Percentiles rank a stretch among this genome's conserved stretches.
phyloP scores from a whole-genome alignment of 2,329 filamentous ascomycete genomes.

The Microdochium paspali region DNA sequence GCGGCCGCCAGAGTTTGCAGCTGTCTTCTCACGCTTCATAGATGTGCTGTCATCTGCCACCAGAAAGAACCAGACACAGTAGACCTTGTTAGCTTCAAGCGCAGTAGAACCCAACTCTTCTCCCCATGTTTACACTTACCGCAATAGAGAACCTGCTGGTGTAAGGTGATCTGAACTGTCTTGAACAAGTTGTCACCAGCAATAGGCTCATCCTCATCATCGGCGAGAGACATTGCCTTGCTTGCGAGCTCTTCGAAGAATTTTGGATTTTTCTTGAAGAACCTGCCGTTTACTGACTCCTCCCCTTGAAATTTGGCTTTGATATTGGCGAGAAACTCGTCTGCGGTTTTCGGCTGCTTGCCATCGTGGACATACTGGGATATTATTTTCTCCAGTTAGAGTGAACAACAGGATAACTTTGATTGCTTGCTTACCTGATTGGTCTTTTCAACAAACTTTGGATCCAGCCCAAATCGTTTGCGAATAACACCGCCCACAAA shows the following conservation, averaged over 20 bases:
- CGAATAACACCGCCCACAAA: background rate
- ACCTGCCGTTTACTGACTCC: background rate
- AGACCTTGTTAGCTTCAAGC: background rate
- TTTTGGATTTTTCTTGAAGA: slow-evolving; percentile 3
- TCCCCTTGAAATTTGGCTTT: background rate
- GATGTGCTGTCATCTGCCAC: slow-evolving; percentile 9
- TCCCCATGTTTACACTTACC: slow-evolving; percentile 3
- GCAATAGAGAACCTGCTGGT: slow-evolving; percentile 10
- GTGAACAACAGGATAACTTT: background rate
- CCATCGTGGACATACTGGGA: background rate
- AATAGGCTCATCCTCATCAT: background rate
- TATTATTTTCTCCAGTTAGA: background rate
- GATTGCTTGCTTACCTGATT: background rate
- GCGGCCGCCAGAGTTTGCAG: slow-evolving; percentile 1
- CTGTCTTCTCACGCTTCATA: slow-evolving; percentile 3
- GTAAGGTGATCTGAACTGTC: slow-evolving; percentile 4
- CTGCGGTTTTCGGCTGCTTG: slow-evolving; percentile 2
- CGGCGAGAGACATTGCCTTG: background rate
- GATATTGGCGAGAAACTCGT: slow-evolving; percentile 1
- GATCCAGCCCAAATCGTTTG: background rate
- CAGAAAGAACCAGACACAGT: background rate
- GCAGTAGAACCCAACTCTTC: background rate
- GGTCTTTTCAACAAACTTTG: background rate
- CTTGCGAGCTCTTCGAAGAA: slow-evolving; percentile 1
- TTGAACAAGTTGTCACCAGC: slow-evolving; percentile 1